Evolutionary conservation across 1,284 basidiomycete genomes (phyloP), one percentile per base, ranked within the genome.

Genomic region (Porodaedalea pini): DNA sequence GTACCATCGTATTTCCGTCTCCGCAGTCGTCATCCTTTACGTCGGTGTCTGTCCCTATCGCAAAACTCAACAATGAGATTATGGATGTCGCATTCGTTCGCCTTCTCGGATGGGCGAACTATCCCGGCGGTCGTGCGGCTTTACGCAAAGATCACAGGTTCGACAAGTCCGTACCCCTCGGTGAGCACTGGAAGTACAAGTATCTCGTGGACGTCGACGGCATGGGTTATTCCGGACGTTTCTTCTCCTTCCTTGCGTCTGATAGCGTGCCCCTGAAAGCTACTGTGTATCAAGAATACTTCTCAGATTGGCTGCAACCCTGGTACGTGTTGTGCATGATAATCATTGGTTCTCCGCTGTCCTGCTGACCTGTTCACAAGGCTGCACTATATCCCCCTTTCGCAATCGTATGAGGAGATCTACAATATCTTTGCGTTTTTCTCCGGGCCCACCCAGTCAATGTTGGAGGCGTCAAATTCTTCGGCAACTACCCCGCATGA

Each of bases 381-480:
- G 94, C 78, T 97, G 41, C 94, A 98, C 72, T 97, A 86, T 70
- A 93, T 98, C 61, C 94, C 94, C 0, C 73, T 97, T 32, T 93
- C 93, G 0, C 78, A 88, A 27, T 79, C 85, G 3, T 97, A 96
- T 71, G 77, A 81, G 56, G 94, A 97, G 72, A 83, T 98, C 51
- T 96, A 97, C 75, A 94, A 96, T 67, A 83, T 98, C 55, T 83
- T 91, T 68, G 80, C 91, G 3, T 97, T 87, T 77, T 97, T 96
- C 75, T 91, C 90, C 0, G 93, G 93, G 2, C 83, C 88, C 1
- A 82, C 89, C 0, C 69, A 74, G 4, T 76, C 84, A 1, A 83
- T 85, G 57, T 71, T 88, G 11, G 69, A 75, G 15, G 75, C 80
- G 0, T 76, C 80, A 39, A 86, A 85, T 60, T 75, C 77, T n/a